Percentiles rank a stretch among this genome's conserved stretches.
phyloP scores from a whole-genome alignment of 352 stramenopile species.

The Blastocystis hominis region DNA sequence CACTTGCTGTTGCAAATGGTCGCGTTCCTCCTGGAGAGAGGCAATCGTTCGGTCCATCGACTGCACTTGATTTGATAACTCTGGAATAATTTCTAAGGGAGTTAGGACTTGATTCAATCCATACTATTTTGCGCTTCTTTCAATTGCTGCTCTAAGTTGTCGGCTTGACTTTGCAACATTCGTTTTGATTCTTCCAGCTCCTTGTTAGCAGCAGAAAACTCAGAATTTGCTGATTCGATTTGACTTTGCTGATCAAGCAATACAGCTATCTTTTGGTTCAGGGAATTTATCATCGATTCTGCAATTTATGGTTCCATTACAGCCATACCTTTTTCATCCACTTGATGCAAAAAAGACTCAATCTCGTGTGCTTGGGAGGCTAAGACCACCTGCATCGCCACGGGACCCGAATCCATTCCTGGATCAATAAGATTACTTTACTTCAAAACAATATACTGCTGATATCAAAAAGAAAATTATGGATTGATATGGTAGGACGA shows the following conservation, averaged over 20 bases:
- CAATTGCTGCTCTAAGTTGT: not conserved
- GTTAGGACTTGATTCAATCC: no score
- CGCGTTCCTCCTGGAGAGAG: not conserved
- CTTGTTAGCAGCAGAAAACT: not conserved
- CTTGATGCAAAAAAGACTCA: constrained; percentile 11
- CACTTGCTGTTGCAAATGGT: not conserved
- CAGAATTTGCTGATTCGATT: not conserved
- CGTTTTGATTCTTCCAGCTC: not conserved
- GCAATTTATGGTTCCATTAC: not conserved
- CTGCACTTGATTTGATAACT: not conserved
- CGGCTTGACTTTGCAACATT: not conserved
- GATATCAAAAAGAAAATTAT: no score
- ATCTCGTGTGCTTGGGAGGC: constrained; percentile 7
- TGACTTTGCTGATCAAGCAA: constrained; percentile 4
- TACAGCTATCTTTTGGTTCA: not conserved
- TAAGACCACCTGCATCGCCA: not conserved
- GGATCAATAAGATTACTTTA: no score
- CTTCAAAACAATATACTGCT: no score
- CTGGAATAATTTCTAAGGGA: not conserved
- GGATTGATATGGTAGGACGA: no score
- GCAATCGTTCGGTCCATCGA: not conserved
- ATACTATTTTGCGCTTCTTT: not conserved
- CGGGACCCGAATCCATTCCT: constrained; percentile 1
- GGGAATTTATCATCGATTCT: not conserved
- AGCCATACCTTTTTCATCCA: not conserved